Conservation (phyloP, 2,329 filamentous ascomycete genomes). For the Talaromyces sp. region DNA sequence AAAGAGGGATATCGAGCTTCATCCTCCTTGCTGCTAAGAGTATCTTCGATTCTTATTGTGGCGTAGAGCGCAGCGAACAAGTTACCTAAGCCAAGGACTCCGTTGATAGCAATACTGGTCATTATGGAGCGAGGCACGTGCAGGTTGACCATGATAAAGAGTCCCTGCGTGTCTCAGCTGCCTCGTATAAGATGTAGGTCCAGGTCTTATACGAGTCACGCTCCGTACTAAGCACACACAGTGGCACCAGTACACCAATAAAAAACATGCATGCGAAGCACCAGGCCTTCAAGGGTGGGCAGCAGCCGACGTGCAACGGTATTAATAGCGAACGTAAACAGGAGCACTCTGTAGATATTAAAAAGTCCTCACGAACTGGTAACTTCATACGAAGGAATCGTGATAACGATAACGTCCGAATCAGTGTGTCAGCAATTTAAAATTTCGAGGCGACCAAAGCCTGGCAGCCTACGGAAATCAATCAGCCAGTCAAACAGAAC, state of each 20-base stretch:
- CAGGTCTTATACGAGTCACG: not conserved
- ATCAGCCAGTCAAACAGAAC: not conserved
- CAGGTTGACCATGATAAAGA: not conserved
- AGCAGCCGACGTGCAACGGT: not conserved
- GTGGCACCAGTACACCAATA: not conserved
- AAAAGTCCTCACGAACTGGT: not conserved
- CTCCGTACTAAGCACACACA: not conserved
- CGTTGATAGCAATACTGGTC: slow-evolving; percentile 1
- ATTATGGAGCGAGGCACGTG: slow-evolving; percentile 47
- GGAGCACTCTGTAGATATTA: not conserved
- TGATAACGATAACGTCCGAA: not conserved
- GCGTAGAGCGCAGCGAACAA: not conserved
- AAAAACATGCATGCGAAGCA: not conserved
- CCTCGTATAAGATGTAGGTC: not conserved
- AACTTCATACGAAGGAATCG: not conserved
- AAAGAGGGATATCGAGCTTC: not conserved
- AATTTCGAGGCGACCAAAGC: not conserved
- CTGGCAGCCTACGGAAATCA: not conserved
- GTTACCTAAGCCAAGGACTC: not conserved
- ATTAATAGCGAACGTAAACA: not conserved
- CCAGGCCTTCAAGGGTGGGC: slow-evolving; percentile 3
- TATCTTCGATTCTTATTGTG: not conserved
- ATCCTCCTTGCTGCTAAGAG: not conserved
- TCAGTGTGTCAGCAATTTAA: not conserved
- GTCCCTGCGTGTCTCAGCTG: not conserved